These are phyloP conservation scores for Kwoniella dendrophila DNA, from an alignment of 768 basidiomycete genomes.

Conservation along the genomic window DNA sequence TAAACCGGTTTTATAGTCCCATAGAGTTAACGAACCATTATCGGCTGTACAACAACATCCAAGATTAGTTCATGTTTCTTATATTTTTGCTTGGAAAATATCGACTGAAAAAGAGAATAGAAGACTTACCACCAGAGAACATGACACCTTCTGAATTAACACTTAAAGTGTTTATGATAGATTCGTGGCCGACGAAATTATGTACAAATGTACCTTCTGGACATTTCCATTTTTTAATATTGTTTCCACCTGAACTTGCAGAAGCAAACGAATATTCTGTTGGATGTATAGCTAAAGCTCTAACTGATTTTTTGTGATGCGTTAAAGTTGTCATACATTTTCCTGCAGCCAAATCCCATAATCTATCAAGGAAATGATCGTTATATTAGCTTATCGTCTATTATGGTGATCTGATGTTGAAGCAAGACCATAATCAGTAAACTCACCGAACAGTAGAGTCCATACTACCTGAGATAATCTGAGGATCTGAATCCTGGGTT, in stretches of 20 bases:
- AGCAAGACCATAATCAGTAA: conserved; percentile 1
- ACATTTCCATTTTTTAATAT: conserved; percentile 99
- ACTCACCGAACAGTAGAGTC: conserved; percentile 87
- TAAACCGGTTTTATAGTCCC: conserved; percentile 93
- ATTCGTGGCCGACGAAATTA: conserved; percentile 94
- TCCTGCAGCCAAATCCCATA: conserved; percentile 98
- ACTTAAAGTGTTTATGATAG: conserved; percentile 92
- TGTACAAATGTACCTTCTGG: conserved; percentile 94
- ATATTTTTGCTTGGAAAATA: too few species aligned
- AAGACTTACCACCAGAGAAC: conserved; percentile 83
- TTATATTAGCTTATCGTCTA: conserved; percentile 12
- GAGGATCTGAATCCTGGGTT: conserved; percentile 95
- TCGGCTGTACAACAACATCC: conserved; percentile 65
- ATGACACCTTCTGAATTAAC: conserved; percentile 96
- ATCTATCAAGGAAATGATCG: conserved; percentile 51
- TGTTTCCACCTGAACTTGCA: conserved; percentile 96
- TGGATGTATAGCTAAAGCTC: conserved; percentile 90
- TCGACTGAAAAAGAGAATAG: too few species aligned
- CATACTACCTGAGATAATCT: conserved; percentile 98
- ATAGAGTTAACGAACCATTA: conserved; percentile 85
- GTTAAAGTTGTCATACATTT: conserved; percentile 95
- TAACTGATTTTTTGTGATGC: conserved; percentile 99
- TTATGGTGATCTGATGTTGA: too few species aligned
- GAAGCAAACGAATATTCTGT: conserved; percentile 96
- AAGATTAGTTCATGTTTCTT: not conserved